Evolutionary conservation across 805 yeast species (phyloP), one percentile per base, ranked within the genome.

Genomic region (Teunomyces atbi): DNA sequence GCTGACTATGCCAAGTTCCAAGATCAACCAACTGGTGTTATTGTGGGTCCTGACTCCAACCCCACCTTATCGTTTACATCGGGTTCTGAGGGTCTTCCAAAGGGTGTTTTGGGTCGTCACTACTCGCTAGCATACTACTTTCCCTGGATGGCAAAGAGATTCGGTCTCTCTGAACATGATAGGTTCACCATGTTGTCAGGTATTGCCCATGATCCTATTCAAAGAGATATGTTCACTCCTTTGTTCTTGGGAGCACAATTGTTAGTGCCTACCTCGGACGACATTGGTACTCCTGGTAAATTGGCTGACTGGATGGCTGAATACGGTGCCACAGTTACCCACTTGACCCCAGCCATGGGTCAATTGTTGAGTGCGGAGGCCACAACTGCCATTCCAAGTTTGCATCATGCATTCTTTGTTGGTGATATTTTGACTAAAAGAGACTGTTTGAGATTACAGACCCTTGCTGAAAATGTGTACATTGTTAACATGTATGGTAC

Each of bases 401-500:
- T 94, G 51, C 96, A 89, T 62, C 97, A 92, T 63, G 99, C 99
- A 1, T 94, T 94, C 74, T 94, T 94, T 60, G 99, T 94, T 23
- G 99, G 99, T 59, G 99, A 94, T 68, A 89, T 94, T 51, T 74
- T 94, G 53, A 94, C 99, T 53, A 95, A 94, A 71, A 85, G 99
- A 71, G 99, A 95, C 68, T 94, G 99, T 69, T 72, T 89, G 55
- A 81, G 97, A 60, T 76, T 94, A 57, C 99, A 94, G 66, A 82
- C 94, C 1, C 77, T 94, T 58, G 98, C 98, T 11, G 83, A 83
- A 63, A 92, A 94, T 60, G 95, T 89, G 45, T 74, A 68, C 62
- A 92, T 94, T 61, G 95, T 94, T 55, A 94, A 94, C 70, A 94
- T 94, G 99, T 94, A 94, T 66, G 99, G 99, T 60, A 94, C 99